Conservation (phyloP, 257 asterid species). For the Rehmannia glutinosa region DNA sequence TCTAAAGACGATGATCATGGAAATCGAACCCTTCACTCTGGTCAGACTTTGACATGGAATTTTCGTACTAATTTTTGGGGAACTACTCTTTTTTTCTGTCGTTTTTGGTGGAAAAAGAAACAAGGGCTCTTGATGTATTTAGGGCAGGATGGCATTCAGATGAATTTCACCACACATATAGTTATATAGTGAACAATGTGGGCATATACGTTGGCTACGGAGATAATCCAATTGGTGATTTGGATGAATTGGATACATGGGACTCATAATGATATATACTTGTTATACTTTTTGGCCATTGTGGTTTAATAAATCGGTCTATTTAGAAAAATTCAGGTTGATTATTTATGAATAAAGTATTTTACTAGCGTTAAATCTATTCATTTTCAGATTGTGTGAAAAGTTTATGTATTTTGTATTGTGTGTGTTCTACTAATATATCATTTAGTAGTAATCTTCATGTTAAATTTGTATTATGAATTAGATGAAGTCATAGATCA, state of each 20-base stretch:
- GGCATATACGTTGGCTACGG: neutral
- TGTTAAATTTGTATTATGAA: no score
- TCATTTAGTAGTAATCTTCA: no score
- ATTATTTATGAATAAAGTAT: no score
- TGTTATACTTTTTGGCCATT: no score
- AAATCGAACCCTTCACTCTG: neutral
- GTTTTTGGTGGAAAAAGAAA: neutral
- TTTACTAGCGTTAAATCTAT: no score
- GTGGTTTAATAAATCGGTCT: no score
- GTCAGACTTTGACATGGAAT: neutral
- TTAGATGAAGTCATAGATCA: no score
- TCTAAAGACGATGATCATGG: neutral
- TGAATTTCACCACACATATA: neutral
- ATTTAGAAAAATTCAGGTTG: no score
- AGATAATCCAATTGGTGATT: neutral
- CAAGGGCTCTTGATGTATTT: neutral
- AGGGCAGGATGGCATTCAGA: neutral
- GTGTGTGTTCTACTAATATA: no score
- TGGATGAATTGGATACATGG: neutral
- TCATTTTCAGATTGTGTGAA: no score
- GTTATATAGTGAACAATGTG: neutral
- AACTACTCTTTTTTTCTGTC: neutral
- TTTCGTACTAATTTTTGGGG: neutral
- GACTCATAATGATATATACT: no score
- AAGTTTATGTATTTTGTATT: no score